These are phyloP conservation scores for Solanum pinnatisectum DNA, from an alignment of 257 asterid species.

Conservation along the genomic window DNA sequence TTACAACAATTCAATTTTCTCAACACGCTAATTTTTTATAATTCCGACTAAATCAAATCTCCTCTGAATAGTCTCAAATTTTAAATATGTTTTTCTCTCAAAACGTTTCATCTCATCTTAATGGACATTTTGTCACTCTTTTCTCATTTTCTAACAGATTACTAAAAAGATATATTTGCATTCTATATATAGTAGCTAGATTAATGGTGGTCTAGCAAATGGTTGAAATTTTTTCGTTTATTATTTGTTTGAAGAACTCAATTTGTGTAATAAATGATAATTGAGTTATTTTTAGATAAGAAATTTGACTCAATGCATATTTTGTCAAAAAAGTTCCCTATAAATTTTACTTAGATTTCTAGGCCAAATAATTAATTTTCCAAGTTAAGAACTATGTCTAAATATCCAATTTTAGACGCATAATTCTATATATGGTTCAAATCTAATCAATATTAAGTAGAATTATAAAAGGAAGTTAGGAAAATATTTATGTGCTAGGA, in stretches of 20 bases:
- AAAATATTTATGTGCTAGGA: background rate
- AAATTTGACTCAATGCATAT: background rate
- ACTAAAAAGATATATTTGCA: background rate
- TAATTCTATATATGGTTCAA: background rate
- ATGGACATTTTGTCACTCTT: background rate
- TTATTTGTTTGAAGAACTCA: background rate
- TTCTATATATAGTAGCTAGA: background rate
- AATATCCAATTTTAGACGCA: background rate
- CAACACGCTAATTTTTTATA: background rate
- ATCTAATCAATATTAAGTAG: too few relatives aligned
- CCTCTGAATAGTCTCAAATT: too few relatives aligned
- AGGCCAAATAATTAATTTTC: background rate
- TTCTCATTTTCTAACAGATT: background rate
- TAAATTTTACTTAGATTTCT: too few relatives aligned
- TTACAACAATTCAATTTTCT: background rate
- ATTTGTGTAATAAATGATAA: too few relatives aligned
- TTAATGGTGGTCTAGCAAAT: background rate
- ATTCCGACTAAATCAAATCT: background rate
- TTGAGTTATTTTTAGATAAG: too few relatives aligned
- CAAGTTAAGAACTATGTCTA: background rate
- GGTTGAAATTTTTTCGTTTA: background rate
- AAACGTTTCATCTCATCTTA: background rate
- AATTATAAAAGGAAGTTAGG: background rate
- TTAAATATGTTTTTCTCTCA: background rate
- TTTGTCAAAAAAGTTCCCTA: too few relatives aligned